Base-by-base conservation (phyloP, 108 stramenopile genomes). In the Chaetoceros muelleri region DNA sequence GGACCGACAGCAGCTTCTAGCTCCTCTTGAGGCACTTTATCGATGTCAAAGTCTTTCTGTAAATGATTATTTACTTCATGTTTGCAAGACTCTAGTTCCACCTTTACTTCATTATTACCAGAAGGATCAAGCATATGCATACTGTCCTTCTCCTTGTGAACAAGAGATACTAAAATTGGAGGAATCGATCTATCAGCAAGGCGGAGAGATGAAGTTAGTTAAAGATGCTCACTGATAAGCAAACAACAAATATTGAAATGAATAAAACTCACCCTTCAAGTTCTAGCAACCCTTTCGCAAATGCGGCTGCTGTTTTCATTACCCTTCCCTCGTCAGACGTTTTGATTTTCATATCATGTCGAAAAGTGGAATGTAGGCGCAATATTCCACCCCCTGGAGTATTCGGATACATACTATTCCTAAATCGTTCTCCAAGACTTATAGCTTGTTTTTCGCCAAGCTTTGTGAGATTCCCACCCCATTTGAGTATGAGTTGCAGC, bases 261-360 rank as follows among this genome's bases (percentile, higher is more conserved):
- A n/a, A n/a, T n/a, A n/a, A n/a, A n/a, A n/a, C n/a, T 13, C 88
- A 86, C 18, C 99, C 99, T 69, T 98, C 96, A 16, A 99, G 69
- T 72, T 95, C 96, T 5, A 99, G 69, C 64, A 99, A 61, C 18
- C 97, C 97, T 71, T 98, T 81, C 30, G 96, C 81, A 70, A 94
- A 95, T 13, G 93, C 93, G 24, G 98, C 97, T 0, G 96, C 99
- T 48, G 99, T 99, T 59, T 98, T 98, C 95, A 98, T 98, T 0
- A 99, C 99, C 1, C 99, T 61, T 0, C 99, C 99, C 74, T 99
- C 99, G 61, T 98, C 95, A 18, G 84, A 85, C 0, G 96, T 95
- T 53, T 94, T 95, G 55, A 99, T 98, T 64, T 99, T 99, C 30
- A 98, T 60, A 65, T 99, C 98, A 81, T 99, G 98, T 5, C 98